Base-by-base conservation (phyloP, 1,284 basidiomycete species). In the Irpex lacteus region DNA sequence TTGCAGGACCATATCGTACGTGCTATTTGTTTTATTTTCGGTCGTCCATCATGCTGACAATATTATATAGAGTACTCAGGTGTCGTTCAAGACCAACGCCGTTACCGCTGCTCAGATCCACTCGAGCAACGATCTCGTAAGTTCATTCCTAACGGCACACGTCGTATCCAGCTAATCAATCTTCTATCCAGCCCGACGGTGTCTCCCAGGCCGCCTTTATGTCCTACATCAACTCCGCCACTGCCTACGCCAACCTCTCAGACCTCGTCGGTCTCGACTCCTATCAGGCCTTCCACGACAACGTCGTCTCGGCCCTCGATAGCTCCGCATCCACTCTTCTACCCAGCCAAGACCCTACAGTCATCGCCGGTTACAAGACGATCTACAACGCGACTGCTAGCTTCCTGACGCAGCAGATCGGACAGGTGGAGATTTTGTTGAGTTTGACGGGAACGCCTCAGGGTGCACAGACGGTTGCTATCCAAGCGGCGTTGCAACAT, bases 401-500 rank as follows among this genome's bases (percentile, higher is more conserved):
- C 57, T 68, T 89, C 32, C 73, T 81, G 63, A 73, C 70, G 18
- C 74, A 74, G 9, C 72, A 76, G 7, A 78, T 84, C 59, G 87
- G 84, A 0, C 80, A 86, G 68, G 77, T 89, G 34, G 89, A 92
- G 74, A 77, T 92, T n/a, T 73, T 90, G 36, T 74, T 90, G 56
- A 81, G 80, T 60, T 76, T 88, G 66, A 87, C 84, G 15, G 77
- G 81, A 5, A 76, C 80, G 0, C 76, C 77, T 15, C 70, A 70
- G 56, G 66, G 70, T 52, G 74, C 76, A n/a, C 72, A 70, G 49
- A 73, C 77, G 56, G 74, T 74, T 15, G 78, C 78, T 3, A 80
- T 92, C 52, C 89, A 91, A 72, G 84, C 85, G 4, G 89, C 88
- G 0, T 72, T 90, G 34, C 89, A 92, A 71, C 87, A 88, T 69